phyloP scores from a whole-genome alignment of 139 green algal species.

The Ettlia oleoabundans region DNA sequence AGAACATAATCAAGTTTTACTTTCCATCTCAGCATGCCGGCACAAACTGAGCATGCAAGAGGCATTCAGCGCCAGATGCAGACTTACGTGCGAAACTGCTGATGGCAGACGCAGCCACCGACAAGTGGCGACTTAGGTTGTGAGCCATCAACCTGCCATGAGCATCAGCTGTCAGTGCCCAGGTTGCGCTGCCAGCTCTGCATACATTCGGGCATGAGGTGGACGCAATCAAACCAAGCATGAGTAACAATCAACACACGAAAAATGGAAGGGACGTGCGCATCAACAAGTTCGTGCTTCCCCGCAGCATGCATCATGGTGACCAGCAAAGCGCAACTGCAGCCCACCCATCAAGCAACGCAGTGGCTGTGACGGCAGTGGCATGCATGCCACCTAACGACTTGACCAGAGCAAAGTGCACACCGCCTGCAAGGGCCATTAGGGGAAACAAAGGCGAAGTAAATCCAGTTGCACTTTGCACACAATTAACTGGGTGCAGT shows the following conservation, averaged over 20 bases:
- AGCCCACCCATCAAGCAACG: slow-evolving; percentile 32
- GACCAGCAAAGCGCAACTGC: background rate
- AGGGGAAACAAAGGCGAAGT: background rate
- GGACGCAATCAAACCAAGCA: too few relatives aligned
- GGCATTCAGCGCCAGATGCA: too few relatives aligned
- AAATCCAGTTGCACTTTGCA: background rate
- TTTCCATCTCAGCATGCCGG: too few relatives aligned
- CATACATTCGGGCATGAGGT: too few relatives aligned
- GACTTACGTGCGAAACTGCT: slow-evolving; percentile 39
- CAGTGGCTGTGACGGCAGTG: slow-evolving; percentile 21
- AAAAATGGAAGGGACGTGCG: too few relatives aligned
- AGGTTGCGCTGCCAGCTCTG: slow-evolving; percentile 17
- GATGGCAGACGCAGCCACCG: slow-evolving; percentile 33
- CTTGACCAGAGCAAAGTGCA: slow-evolving; percentile 31
- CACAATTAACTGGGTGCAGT: background rate
- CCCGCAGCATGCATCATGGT: too few relatives aligned
- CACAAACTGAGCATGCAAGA: too few relatives aligned
- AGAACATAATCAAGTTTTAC: too few relatives aligned
- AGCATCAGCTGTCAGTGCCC: slow-evolving; percentile 37
- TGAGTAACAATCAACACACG: too few relatives aligned
- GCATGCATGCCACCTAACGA: slow-evolving; percentile 34
- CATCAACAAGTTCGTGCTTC: too few relatives aligned
- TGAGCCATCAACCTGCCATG: slow-evolving; percentile 46
- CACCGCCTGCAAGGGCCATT: slow-evolving; percentile 20
- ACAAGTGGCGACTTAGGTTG: slow-evolving; percentile 38